Evolutionary conservation across 2,329 filamentous ascomycete species (phyloP).

Genomic region (Fusarium floridanum): DNA sequence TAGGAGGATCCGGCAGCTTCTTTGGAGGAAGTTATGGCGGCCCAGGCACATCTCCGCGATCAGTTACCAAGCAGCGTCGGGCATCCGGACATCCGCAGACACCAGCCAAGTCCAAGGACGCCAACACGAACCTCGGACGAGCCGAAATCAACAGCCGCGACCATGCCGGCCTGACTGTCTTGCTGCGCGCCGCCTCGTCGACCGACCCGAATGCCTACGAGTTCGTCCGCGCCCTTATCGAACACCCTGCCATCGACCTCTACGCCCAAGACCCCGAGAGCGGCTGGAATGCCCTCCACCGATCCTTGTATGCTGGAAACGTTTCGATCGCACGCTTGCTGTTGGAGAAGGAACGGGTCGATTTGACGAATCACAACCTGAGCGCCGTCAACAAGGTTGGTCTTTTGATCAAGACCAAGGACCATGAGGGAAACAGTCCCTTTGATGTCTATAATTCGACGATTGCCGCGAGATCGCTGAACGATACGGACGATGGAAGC

Average conservation of each 20-base stretch:
- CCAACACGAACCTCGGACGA: conserved; percentile 59
- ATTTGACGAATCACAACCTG: conserved; percentile 70
- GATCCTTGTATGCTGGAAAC: conserved; percentile 91
- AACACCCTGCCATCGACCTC: conserved; percentile 86
- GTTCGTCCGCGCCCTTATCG: conserved; percentile 84
- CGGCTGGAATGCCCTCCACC: conserved; percentile 95
- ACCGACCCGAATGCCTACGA: conserved; percentile 74
- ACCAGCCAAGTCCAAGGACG: conserved; percentile 59
- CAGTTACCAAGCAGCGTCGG: conserved; percentile 64
- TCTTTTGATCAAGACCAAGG: conserved; percentile 92
- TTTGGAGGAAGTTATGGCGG: conserved; percentile 57
- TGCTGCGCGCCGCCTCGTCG: conserved; percentile 88
- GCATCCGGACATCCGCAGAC: conserved; percentile 63
- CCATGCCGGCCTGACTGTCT: conserved; percentile 81
- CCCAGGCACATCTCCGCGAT: conserved; percentile 64
- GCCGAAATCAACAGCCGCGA: conserved; percentile 89
- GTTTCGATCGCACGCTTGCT: conserved; percentile 86
- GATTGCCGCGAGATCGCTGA: conserved; percentile 81
- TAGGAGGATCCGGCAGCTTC: conserved; percentile 52
- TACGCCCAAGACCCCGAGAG: conserved; percentile 91
- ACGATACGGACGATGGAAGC: conserved; percentile 60
- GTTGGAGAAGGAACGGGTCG: conserved; percentile 80
- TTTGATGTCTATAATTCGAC: conserved; percentile 93
- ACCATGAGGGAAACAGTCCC: conserved; percentile 92
- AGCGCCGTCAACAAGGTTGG: conserved; percentile 73